Base-by-base conservation (phyloP, 2,329 filamentous ascomycete genomes). In the Decorospora gaudefroyi region DNA sequence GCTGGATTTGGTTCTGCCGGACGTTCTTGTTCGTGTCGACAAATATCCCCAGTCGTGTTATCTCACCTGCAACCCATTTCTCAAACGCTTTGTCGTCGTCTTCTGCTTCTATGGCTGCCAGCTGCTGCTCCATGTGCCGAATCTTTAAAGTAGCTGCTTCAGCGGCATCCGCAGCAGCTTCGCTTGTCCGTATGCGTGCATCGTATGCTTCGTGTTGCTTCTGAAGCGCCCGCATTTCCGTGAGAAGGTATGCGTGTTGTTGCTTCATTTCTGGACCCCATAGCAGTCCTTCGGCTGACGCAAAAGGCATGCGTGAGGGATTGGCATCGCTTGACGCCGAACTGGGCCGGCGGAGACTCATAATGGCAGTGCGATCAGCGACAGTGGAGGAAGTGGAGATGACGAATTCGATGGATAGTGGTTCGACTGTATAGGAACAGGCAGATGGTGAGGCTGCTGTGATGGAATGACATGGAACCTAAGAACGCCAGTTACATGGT, bases 241-340 rank as follows among this genome's bases (percentile, higher is more conserved):
- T 42, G 5, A 70, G 61, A 3, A 75, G 58, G 31, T 61, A 53
- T 3, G 48, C 53, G 43, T 74, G 64, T 30, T 73, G 64, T 17
- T 65, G 61, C 45, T 70, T 69, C 19, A 74, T 58, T 32, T 73
- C 69, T 18, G 71, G 65, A 1, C 66, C 69, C 72, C 72, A 75
- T 6, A 75, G 56, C 4, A 74, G 61, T 6, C 59, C 51, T 36
- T 61, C 57, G 10, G 50, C 57, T 2, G 57, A 50, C 22, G 49
- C 46, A 19, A 58, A 56, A 7, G 59, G 45, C 38, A 59, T 51
- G 7, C 56, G 52, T 26, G 47, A 32, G 8, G 34, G 37, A 6
- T 36, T 29, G 4, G 41, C 25, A 13, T 46, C 39, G 8, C 32
- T 34, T 3, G 32, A 32, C 10, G 54, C 43, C 10, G 46, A 52